These are phyloP conservation scores for Talaromyces stipitatus DNA, from an alignment of 495 filamentous ascomycete species.

Conservation along the genomic window DNA sequence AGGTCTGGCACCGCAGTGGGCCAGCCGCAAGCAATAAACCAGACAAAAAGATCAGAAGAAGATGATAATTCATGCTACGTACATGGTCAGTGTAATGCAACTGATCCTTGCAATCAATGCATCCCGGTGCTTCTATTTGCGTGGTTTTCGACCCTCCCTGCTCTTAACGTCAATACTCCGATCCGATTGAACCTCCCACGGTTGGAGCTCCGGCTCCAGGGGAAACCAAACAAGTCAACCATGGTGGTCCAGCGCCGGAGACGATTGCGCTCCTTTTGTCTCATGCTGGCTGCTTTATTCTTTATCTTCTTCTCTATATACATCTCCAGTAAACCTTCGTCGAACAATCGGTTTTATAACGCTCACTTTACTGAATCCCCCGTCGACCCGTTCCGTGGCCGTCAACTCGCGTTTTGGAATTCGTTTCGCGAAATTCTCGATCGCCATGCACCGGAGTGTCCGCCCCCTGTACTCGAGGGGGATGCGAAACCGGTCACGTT, in stretches of 20 bases:
- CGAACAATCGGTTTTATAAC: conserved; percentile 23
- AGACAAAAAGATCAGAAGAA: background rate
- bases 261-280: conserved; percentile 3
- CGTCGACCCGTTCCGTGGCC: conserved; percentile 11
- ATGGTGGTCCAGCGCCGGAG: conserved; percentile 6
- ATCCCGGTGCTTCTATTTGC: background rate
- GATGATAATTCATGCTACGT: background rate
- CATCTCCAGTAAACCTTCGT: conserved; percentile 28
- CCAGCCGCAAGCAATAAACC: background rate
- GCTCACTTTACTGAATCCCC: conserved; percentile 26
- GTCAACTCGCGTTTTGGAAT: conserved; percentile 35
- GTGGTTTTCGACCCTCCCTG: background rate
- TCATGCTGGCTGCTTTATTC: conserved; percentile 14
- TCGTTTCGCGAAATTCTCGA: conserved; percentile 26
- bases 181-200: background rate
- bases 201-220: background rate
- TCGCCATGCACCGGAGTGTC: conserved; percentile 22
- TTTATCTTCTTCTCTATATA: conserved; percentile 32
- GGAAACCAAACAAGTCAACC: background rate
- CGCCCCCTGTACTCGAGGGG: conserved; percentile 18
- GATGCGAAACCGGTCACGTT: conserved; percentile 19
- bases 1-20: background rate
- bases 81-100: background rate
- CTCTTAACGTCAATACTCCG: background rate
- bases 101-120: background rate